These are phyloP conservation scores for Fusarium chuoi DNA, from an alignment of 2,329 filamentous ascomycete genomes.

Conservation along the genomic window DNA sequence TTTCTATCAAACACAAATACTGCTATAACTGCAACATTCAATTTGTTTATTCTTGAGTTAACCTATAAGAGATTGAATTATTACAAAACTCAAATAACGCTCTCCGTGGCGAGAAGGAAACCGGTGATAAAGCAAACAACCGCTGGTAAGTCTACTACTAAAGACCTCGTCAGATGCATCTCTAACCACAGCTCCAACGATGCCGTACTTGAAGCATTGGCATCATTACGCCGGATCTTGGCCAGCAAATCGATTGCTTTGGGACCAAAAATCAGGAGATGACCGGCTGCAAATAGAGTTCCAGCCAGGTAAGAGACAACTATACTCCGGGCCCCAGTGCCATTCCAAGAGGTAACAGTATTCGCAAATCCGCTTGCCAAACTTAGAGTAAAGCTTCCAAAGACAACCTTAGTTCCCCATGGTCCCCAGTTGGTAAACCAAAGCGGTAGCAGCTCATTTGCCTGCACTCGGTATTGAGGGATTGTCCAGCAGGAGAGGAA, in stretches of 20 bases:
- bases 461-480: not conserved
- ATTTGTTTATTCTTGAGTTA: fast-evolving
- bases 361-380: not conserved
- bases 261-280: not conserved
- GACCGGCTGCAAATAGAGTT: not conserved
- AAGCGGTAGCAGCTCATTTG: not conserved
- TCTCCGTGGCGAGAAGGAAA: not conserved
- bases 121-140: not conserved
- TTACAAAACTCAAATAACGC: fast-evolving
- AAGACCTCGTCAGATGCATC: not conserved
- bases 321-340: not conserved
- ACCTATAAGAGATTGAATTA: fast-evolving
- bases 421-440: not conserved
- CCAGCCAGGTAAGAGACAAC: not conserved
- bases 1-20: fast-evolving
- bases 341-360: not conserved
- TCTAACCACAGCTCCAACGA: not conserved
- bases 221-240: not conserved
- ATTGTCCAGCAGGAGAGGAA: not conserved
- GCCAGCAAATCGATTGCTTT: not conserved
- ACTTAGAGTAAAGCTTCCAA: not conserved
- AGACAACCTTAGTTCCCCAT: not conserved
- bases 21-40: fast-evolving
- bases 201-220: not conserved
- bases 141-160: not conserved